Percentiles rank a stretch among this genome's conserved stretches.
These are phyloP conservation scores for Leucocoprinus birnbaumii DNA, from an alignment of 768 basidiomycete species.

Conservation along the genomic window DNA sequence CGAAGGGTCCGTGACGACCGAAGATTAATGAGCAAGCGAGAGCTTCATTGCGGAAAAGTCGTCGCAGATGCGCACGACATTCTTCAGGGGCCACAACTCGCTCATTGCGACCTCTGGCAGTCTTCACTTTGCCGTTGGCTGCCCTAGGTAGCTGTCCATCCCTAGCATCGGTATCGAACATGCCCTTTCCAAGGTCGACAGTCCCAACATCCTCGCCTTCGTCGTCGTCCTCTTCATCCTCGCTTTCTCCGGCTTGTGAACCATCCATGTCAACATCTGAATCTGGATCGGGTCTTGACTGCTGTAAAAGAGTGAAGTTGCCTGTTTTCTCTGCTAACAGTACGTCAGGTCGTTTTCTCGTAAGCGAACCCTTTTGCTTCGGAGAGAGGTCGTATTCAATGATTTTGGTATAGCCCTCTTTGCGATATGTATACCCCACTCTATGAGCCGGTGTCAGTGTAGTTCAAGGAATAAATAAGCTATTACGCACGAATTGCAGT, in stretches of 20 bases:
- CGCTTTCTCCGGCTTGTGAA: constrained; percentile 46
- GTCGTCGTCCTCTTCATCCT: constrained; percentile 49
- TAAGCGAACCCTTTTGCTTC: constrained; percentile 69
- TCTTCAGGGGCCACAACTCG: constrained; percentile 90
- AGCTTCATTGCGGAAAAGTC: constrained; percentile 80
- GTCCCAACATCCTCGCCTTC: constrained; percentile 33
- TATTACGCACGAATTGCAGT: constrained; percentile 74
- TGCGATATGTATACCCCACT: constrained; percentile 82
- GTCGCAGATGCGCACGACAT: constrained; percentile 89
- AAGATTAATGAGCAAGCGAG: constrained; percentile 86
- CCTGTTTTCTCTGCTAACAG: constrained; percentile 49
- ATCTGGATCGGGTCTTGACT: constrained; percentile 19
- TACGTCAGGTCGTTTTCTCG: constrained; percentile 74
- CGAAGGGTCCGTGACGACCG: constrained; percentile 87
- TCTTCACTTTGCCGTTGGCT: constrained; percentile 76
- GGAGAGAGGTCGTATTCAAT: constrained; percentile 86
- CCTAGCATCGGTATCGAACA: constrained; percentile 13
- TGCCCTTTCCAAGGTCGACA: constrained; percentile 14
- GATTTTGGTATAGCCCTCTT: constrained; percentile 91
- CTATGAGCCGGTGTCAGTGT: constrained; percentile 32
- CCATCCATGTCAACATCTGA: constrained; percentile 48
- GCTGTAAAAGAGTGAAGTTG: constrained; percentile 24
- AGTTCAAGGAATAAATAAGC: constrained; percentile 2
- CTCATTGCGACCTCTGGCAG: constrained; percentile 79
- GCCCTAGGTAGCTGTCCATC: constrained; percentile 52